phyloP scores from a whole-genome alignment of 345 rosid genomes.

The Lepidium didymum region DNA sequence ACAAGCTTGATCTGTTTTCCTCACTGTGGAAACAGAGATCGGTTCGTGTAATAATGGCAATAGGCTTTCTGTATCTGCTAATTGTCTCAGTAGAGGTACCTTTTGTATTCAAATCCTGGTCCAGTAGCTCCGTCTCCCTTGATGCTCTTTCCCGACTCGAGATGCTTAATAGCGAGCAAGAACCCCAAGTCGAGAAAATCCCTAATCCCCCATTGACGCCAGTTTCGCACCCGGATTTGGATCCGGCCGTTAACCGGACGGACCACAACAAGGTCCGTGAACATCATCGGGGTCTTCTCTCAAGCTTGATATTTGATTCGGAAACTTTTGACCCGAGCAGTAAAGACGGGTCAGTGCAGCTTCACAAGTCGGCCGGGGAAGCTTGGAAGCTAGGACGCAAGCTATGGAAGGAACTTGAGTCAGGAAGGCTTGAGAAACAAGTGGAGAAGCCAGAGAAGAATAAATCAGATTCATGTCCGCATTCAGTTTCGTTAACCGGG shows the following conservation, averaged over 20 bases:
- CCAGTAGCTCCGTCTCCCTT: conserved; percentile 36
- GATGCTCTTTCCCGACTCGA: conserved; percentile 40
- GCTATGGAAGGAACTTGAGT: conserved; percentile 60
- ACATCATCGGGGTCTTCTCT: conserved; percentile 37
- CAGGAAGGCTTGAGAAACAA: conserved; percentile 37
- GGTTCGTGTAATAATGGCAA: conserved; percentile 49
- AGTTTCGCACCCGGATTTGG: conserved; percentile 35
- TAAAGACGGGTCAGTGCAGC: conserved; percentile 65
- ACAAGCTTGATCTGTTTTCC: conserved; percentile 36
- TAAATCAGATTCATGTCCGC: conserved; percentile 49
- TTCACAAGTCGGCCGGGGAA: conserved; percentile 58
- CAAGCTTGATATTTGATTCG: conserved; percentile 51
- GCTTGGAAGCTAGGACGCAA: conserved; percentile 73
- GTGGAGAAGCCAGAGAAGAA: conserved; percentile 35
- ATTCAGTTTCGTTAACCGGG: conserved; percentile 54
- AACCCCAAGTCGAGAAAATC: conserved; percentile 32
- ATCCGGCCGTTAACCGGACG: conserved; percentile 20
- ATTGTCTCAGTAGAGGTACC: conserved; percentile 78
- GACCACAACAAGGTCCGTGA: conserved; percentile 11
- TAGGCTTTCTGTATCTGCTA: conserved; percentile 50
- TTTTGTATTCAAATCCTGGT: conserved; percentile 51
- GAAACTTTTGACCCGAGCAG: conserved; percentile 42
- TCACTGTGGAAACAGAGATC: conserved; percentile 61
- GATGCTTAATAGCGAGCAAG: conserved; percentile 46
- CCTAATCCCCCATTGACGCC: conserved; percentile 51